A percentile compares a stretch with the other conserved stretches of the same genome.
These are phyloP conservation scores for Maudiozyma barnettii DNA, from an alignment of 805 yeast genomes.

Conservation along the genomic window DNA sequence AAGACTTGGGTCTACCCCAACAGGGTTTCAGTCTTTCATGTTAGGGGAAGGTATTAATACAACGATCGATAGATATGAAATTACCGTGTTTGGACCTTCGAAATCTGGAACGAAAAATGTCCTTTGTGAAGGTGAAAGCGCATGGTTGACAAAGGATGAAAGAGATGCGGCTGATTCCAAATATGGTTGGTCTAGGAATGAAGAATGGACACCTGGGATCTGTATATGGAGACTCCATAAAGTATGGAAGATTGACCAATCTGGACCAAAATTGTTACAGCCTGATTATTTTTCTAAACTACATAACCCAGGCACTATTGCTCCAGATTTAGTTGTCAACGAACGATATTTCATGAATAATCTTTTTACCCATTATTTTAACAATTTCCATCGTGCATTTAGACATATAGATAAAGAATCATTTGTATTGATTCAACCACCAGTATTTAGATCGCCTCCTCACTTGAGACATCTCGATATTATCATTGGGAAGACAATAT, in stretches of 20 bases:
- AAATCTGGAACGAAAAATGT: constrained; percentile 47
- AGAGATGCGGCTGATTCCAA: constrained; percentile 38
- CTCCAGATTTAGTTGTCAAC: constrained; percentile 27
- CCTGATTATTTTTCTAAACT: constrained; percentile 42
- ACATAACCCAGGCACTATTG: constrained; percentile 20
- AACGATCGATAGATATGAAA: constrained; percentile 58
- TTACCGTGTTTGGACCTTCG: constrained; percentile 69
- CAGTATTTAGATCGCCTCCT: constrained; percentile 75
- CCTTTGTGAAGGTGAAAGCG: constrained; percentile 56
- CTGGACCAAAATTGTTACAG: constrained; percentile 27
- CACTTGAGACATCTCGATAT: constrained; percentile 40
- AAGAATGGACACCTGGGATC: constrained; percentile 58
- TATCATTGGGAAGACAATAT: constrained; percentile 57
- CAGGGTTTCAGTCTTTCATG: constrained; percentile 61
- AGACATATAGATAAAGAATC: constrained; percentile 37
- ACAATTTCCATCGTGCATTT: constrained; percentile 39
- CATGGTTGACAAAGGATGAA: constrained; percentile 55
- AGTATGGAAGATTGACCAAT: constrained; percentile 52
- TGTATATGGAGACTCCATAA: constrained; percentile 78
- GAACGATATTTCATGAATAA: constrained; percentile 51
- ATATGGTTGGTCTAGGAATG: constrained; percentile 62
- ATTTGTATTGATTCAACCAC: constrained; percentile 67
- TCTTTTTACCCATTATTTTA: constrained; percentile 56
- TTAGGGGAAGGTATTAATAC: constrained; percentile 72
- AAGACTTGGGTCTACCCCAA: constrained; percentile 74